Evolutionary conservation across 1,284 basidiomycete genomes (phyloP), one percentile per base, ranked within the genome.

Genomic region (Ganoderma boninense): DNA sequence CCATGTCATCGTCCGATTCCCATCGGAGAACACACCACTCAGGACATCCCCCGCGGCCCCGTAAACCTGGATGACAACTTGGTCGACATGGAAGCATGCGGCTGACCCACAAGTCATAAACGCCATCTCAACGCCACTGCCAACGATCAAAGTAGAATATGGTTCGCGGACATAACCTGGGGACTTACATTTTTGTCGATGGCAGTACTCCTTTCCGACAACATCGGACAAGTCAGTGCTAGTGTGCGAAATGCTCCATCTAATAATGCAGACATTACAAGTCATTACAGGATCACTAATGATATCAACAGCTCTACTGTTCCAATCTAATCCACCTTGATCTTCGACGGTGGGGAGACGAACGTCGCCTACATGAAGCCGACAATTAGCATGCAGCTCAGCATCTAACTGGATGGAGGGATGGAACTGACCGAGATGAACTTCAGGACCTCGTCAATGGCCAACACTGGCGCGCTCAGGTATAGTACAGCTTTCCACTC

Each of bases 401-500:
- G 16, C 60, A 32, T 14, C 18, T 23, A 11, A 69, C 65, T 13
- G 32, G 38, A 32, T 16, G 63, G 44, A 32, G 18, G 63, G 44
- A 60, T 13, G 23, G 38, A 69, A 86, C 84, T 81, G 69, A 95
- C 93, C 75, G 94, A 89, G 73, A 96, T 82, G 76, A 93, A 93
- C 82, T 99, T 99, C 79, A 98, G 86, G 40, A 94, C 81, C 82
- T 99, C 98, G 81, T 99, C 97, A 67, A 99, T 93, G 64, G 94
- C 67, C 63, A 99, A 80, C 62, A 99, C 97, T 5, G 97, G 98
- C 13, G 91, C 90, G 73, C 95, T 97, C 74, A 99, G 89, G 77
- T 87, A 90, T 69, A 99, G 80, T 10, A 99, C 97, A n/a, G 96
- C 97, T 80, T 94, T 91, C 97, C 97, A 99, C 83, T 99, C 97